phyloP scores from a whole-genome alignment of 1,284 basidiomycete species.

The Ustilago loliicola region DNA sequence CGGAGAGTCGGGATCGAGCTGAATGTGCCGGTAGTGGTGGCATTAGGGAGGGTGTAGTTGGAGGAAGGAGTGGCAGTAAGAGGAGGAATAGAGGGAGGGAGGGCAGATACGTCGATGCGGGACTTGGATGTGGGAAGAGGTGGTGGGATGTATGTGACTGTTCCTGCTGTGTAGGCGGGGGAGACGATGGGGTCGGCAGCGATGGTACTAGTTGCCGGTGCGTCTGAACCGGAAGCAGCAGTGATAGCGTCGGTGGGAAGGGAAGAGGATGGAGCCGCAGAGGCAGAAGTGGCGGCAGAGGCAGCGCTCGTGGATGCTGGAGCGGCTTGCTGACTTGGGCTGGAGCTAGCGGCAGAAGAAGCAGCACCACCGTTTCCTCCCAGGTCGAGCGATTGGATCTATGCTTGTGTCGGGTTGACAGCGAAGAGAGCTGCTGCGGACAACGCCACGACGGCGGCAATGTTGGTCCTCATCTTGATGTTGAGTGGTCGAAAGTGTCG shows the following conservation, averaged over 20 bases:
- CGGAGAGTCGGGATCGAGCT: conserved; percentile 29
- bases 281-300: conserved; percentile 8
- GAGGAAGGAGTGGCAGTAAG: conserved; percentile 44
- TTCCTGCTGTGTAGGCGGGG: conserved; percentile 46
- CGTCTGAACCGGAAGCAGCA: conserved; percentile 28
- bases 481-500: background rate
- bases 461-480: conserved; percentile 33
- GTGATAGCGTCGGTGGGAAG: conserved; percentile 23
- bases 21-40: conserved; percentile 51
- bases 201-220: conserved; percentile 33
- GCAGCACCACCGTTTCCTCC: conserved; percentile 17
- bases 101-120: conserved; percentile 37
- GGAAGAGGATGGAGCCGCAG: conserved; percentile 13
- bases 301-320: conserved; percentile 13
- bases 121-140: conserved; percentile 29
- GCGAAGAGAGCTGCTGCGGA: conserved; percentile 38
- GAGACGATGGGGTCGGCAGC: conserved; percentile 24
- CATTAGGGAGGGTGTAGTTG: conserved; percentile 57
- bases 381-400: conserved; percentile 34
- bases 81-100: conserved; percentile 34
- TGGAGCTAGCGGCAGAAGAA: background rate
- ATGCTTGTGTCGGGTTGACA: conserved; percentile 22
- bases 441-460: conserved; percentile 29
- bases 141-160: conserved; percentile 40
- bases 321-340: conserved; percentile 15